These are phyloP conservation scores for Kurtzmaniella quercitrusa DNA, from an alignment of 1,139 yeast species.

Conservation along the genomic window DNA sequence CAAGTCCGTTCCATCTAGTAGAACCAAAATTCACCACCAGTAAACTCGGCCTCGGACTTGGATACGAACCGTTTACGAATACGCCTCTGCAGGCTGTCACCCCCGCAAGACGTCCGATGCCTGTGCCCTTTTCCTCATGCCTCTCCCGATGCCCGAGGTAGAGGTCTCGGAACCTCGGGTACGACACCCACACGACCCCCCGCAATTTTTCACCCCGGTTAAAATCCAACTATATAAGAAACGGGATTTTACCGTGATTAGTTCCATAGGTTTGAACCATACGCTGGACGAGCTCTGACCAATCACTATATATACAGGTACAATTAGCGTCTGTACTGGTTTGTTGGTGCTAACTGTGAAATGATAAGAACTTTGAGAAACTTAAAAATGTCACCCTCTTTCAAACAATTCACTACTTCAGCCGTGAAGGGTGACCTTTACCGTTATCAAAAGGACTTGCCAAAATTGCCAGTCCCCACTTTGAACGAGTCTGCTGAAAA, in stretches of 20 bases:
- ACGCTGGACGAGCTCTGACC: background rate
- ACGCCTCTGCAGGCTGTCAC: too few species aligned
- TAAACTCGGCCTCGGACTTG: too few species aligned
- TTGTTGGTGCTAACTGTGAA: background rate
- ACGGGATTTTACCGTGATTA: background rate
- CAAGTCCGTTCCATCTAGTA: background rate
- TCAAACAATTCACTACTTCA: slow-evolving; percentile 28
- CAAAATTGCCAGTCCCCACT: slow-evolving; percentile 84
- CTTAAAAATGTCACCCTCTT: slow-evolving; percentile 5
- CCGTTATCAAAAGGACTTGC: slow-evolving; percentile 70
- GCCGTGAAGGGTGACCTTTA: slow-evolving; percentile 61
- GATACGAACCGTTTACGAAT: too few species aligned
- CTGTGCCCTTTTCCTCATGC: background rate
- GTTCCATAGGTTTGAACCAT: background rate
- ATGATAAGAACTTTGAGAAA: slow-evolving; percentile 3
- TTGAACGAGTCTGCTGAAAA: slow-evolving; percentile 66
- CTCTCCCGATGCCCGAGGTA: slow-evolving; percentile 2
- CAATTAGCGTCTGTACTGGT: background rate
- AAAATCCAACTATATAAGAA: background rate
- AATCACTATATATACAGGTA: background rate
- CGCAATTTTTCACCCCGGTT: background rate
- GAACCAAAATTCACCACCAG: too few species aligned
- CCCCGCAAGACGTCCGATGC: too few species aligned
- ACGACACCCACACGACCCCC: slow-evolving; percentile 2
- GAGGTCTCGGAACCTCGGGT: slow-evolving; percentile 1